phyloP scores from a whole-genome alignment of 2,329 filamentous ascomycete species.

The Drechslerella stenobrocha region DNA sequence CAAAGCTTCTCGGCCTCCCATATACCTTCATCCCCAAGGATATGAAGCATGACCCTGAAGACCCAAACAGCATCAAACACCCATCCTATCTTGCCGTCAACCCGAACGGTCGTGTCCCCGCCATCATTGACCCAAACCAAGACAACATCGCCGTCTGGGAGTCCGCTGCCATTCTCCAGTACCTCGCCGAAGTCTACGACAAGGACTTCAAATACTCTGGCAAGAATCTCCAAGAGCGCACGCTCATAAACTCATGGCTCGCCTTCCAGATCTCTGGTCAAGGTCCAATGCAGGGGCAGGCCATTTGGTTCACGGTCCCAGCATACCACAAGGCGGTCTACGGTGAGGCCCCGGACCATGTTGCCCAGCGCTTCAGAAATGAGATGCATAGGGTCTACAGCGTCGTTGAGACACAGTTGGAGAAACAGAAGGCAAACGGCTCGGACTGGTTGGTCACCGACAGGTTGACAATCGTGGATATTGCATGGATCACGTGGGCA shows the following conservation, averaged over 20 bases:
- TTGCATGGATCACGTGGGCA: conserved; percentile 24
- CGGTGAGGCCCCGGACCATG: conserved; percentile 29
- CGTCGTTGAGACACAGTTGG: conserved; percentile 53
- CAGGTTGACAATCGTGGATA: conserved; percentile 36
- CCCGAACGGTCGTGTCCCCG: conserved; percentile 55
- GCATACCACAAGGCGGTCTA: conserved; percentile 28
- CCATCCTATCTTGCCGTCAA: conserved; percentile 54
- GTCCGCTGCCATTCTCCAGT: conserved; percentile 60
- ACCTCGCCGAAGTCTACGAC: conserved; percentile 59
- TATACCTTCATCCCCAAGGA: conserved; percentile 38
- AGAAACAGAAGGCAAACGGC: conserved; percentile 48
- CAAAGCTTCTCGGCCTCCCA: conserved; percentile 50
- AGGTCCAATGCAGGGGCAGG: conserved; percentile 60
- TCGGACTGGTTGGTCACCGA: conserved; percentile 27
- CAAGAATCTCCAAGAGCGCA: conserved; percentile 54
- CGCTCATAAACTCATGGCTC: conserved; percentile 55
- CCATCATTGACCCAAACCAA: conserved; percentile 58
- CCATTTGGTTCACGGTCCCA: conserved; percentile 38
- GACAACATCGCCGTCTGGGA: conserved; percentile 60
- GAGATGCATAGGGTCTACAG: conserved; percentile 51
- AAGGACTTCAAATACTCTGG: conserved; percentile 54
- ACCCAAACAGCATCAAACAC: conserved; percentile 53
- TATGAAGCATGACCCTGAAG: conserved; percentile 24
- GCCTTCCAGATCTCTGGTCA: conserved; percentile 58
- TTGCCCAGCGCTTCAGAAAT: conserved; percentile 49